Base-by-base conservation (phyloP, 495 filamentous ascomycete genomes). In the Xylaria grammica region DNA sequence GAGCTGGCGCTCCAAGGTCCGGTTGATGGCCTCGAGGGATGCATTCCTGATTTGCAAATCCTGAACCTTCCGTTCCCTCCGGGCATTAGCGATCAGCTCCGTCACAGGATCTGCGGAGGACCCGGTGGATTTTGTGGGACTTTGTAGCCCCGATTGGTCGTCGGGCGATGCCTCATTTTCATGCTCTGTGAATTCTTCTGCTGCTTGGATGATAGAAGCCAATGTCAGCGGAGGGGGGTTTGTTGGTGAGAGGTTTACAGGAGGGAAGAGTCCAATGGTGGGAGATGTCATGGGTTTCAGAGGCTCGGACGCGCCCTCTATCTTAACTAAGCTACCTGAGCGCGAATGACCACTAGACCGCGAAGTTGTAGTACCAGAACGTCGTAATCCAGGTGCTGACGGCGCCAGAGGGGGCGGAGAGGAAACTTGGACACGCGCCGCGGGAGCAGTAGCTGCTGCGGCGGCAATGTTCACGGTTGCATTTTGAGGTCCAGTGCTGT, bases 31-130 rank as follows among this genome's bases (percentile, higher is more conserved):
- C 30, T 97, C 84, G 8, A 99, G 85, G 24, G 93, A 97, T 2
- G 92, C 94, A 67, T 99, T 99, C 65, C 91, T 96, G 63, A 99
- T 99, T 71, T 99, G 91, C n/a, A 99, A 81, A 74, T 99, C 95
- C 67, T 98, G 81, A 30, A 99, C 94, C 76, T 97, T 98, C 60
- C 95, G 87, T 76, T 97, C 95, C 7, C 91, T 88, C 17, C 95
- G 87, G 7, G 95, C 95, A 74, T 91, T 94, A 11, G 90, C 84
- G 2, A 93, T 92, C 9, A 88, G 72, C 40, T 93, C 91, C 55
- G 81, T 89, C 56, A 85, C 74, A 26, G 84, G 83, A 57, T 85
- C 85, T 11, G 81, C 66, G 20, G 79, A 81, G 40, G 63, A 60
- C 56, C 78, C 68, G 5, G 70, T 68, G 3, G 80, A 72, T 62